Percentiles rank a stretch among this genome's conserved stretches.
These are phyloP conservation scores for Rauvolfia tetraphylla DNA, from an alignment of 257 asterid species.

Conservation along the genomic window DNA sequence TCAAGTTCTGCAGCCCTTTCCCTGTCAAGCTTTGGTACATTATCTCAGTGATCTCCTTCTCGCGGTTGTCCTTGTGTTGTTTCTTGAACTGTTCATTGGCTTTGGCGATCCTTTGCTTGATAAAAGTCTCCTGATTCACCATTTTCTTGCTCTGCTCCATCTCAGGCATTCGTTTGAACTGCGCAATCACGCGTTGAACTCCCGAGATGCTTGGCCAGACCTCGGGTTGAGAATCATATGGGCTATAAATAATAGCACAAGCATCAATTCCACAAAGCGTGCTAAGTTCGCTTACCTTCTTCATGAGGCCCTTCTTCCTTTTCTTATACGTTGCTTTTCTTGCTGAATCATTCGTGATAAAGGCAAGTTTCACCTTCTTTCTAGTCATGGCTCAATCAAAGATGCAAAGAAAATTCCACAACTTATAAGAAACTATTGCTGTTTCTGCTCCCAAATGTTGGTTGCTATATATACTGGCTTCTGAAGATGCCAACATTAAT, in stretches of 20 bases:
- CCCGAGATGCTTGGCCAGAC: slow-evolving; percentile 48
- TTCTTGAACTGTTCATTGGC: slow-evolving; percentile 15
- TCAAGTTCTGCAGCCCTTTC: slow-evolving; percentile 5
- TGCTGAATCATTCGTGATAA: slow-evolving; percentile 56
- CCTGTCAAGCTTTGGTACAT: slow-evolving; percentile 13
- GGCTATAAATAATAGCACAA: slow-evolving; percentile 63
- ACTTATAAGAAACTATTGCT: neutral
- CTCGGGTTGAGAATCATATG: slow-evolving; percentile 54
- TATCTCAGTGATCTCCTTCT: slow-evolving; percentile 16
- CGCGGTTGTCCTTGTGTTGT: slow-evolving; percentile 12
- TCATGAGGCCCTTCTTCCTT: slow-evolving; percentile 64
- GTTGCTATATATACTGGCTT: neutral
- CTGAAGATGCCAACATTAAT: neutral
- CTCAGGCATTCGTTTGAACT: slow-evolving; percentile 19
- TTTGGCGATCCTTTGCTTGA: slow-evolving; percentile 19
- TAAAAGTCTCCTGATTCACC: neutral
- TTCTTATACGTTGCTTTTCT: slow-evolving; percentile 70
- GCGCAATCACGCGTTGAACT: slow-evolving; percentile 24
- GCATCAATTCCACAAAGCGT: slow-evolving; percentile 68
- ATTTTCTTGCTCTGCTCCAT: slow-evolving; percentile 12
- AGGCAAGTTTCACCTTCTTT: slow-evolving; percentile 72
- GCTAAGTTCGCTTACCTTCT: slow-evolving; percentile 66
- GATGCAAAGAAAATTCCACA: neutral
- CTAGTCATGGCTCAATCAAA: slow-evolving; percentile 41
- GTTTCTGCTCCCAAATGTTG: neutral